Evolutionary conservation across 768 basidiomycete genomes (phyloP).

Genomic region (Kwoniella sp.): DNA sequence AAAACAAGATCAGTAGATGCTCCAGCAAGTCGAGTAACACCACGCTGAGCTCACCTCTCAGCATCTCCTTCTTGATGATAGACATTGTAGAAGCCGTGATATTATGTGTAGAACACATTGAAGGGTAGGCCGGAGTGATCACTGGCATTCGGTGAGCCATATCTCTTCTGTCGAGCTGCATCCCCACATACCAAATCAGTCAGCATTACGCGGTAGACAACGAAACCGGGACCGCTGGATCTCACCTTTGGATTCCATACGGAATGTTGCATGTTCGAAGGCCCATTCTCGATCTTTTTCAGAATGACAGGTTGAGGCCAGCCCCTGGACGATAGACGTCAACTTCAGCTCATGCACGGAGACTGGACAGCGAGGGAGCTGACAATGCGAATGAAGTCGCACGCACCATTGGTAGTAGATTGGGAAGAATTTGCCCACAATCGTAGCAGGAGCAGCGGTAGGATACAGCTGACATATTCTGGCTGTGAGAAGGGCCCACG

Average conservation of each 20-base stretch:
- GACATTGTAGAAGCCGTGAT: slow-evolving; percentile 92
- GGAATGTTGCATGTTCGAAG: slow-evolving; percentile 71
- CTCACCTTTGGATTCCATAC: slow-evolving; percentile 96
- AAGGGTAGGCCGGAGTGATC: slow-evolving; percentile 97
- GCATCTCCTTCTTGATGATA: slow-evolving; percentile 94
- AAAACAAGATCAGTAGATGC: slow-evolving; percentile 5
- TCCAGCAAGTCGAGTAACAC: neutral
- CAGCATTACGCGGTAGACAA: too few relatives aligned
- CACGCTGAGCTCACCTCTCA: slow-evolving; percentile 66
- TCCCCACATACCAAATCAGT: neutral
- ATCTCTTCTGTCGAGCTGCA: slow-evolving; percentile 46
- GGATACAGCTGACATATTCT: slow-evolving; percentile 99
- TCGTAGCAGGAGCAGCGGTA: slow-evolving; percentile 87
- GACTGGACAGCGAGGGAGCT: neutral
- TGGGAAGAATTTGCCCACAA: slow-evolving; percentile 96
- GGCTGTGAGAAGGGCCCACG: slow-evolving; percentile 98
- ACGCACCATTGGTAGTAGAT: slow-evolving; percentile 95
- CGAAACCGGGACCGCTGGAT: too few relatives aligned
- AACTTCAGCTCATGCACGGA: slow-evolving; percentile 16
- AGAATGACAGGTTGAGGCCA: slow-evolving; percentile 99
- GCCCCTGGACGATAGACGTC: slow-evolving; percentile 63
- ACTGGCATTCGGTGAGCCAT: slow-evolving; percentile 95
- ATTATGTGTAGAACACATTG: slow-evolving; percentile 99
- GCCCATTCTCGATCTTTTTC: slow-evolving; percentile 95
- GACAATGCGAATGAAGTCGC: neutral